phyloP scores from a whole-genome alignment of 1,284 basidiomycete genomes.

The Spongiforma sp. region DNA sequence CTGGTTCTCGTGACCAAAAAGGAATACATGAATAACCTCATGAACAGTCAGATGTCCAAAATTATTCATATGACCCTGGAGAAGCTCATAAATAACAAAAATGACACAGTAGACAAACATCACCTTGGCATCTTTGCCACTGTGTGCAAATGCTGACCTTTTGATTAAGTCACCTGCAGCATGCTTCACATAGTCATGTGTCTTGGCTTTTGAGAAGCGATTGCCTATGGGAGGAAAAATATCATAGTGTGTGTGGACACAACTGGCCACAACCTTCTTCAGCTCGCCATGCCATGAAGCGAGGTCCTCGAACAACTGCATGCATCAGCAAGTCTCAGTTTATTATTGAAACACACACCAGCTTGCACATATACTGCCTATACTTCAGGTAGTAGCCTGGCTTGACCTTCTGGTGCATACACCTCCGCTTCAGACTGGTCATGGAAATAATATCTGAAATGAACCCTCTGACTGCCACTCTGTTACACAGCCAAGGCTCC shows the following conservation, averaged over 20 bases:
- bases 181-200: background rate
- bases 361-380: background rate
- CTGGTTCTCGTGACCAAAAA: background rate
- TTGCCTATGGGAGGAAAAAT: background rate
- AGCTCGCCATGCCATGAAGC: background rate
- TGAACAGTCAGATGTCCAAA: background rate
- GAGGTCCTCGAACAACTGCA: background rate
- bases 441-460: background rate
- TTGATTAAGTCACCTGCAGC: background rate
- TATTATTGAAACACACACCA: background rate
- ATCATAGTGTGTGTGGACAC: background rate
- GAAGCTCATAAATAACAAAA: background rate
- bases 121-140: background rate
- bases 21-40: background rate
- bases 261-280: background rate
- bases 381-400: background rate
- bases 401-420: background rate
- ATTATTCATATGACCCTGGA: background rate
- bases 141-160: background rate
- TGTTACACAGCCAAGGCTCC: background rate
- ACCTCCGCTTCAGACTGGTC: background rate
- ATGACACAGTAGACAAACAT: background rate
- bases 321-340: too few relatives aligned
- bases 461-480: background rate
- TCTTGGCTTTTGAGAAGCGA: background rate